Evolutionary conservation across 1,139 yeast genomes (phyloP), one percentile per base, ranked within the genome.

Genomic region (Citeromyces siamensis): DNA sequence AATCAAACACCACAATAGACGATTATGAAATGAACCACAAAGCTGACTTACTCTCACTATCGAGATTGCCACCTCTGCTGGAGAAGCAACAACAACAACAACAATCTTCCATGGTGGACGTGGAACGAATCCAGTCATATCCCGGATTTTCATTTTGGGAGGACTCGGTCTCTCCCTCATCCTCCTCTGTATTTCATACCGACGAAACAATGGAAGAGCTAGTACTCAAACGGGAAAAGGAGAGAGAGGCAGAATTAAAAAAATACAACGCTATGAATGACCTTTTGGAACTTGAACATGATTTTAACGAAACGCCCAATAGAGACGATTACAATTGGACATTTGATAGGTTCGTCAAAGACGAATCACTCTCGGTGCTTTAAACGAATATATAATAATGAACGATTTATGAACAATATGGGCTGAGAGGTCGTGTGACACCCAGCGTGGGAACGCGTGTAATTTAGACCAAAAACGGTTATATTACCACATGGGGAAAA

Each of bases 331-430:
- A 47, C 19, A 54, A 53, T 33, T 35, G 44, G 35, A 55, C 50
- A 32, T 51, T 51, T 41, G 52, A 49, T 28, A 46, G 41, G 29
- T 53, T 51, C 36, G 46, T 52, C 19, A 48, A 44, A 31, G 55
- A 55, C 12, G 46, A 42, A 14, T 22, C 14, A 19, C 34, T 32
- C 5, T 31, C 21, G 33, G 19, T 31, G 7, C 5, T 20, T 18
- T 13, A 16, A 16, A 16, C 13, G 20, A 12, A 18, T 19, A 3
- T 13, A 33, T 13, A 13, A 27, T 16, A 14, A 12, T 13, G 35
- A 33, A n/a, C n/a, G 35, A 33, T 27, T 27, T 33, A 27, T 33
- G 35, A 26, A 33, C 21, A 12, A 33, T 33, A 27, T 33, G 35
- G 21, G 19, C 20, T 13, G 33, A 5, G 10, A 23, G 10, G 28